Evolutionary conservation across 306 rosid species (phyloP), one percentile per base, ranked within the genome.

Genomic region (Ammopiptanthus mongolicus): DNA sequence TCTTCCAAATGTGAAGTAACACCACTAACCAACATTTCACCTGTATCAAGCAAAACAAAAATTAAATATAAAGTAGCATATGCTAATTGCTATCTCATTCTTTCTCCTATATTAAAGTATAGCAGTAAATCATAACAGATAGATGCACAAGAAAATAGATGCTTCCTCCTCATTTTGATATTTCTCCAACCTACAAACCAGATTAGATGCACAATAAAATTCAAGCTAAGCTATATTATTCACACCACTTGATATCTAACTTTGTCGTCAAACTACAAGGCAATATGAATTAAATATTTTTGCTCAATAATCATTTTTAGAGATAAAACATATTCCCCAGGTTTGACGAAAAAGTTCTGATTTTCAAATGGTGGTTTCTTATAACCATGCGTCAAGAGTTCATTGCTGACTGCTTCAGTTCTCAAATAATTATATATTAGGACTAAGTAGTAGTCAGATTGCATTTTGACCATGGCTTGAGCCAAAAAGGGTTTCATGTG

Each of bases 101-200:
- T n/a, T n/a, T n/a, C n/a, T n/a, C n/a, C n/a, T n/a, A n/a, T n/a
- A n/a, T n/a, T n/a, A n/a, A n/a, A n/a, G n/a, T n/a, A n/a, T n/a
- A n/a, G n/a, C n/a, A n/a, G n/a, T n/a, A n/a, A n/a, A n/a, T n/a
- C n/a, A n/a, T n/a, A n/a, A n/a, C n/a, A n/a, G n/a, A n/a, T n/a
- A n/a, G n/a, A n/a, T n/a, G n/a, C n/a, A n/a, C n/a, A n/a, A n/a
- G n/a, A n/a, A n/a, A n/a, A n/a, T n/a, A n/a, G n/a, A n/a, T 65
- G 99, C 99, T 88, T 89, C 98, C 86, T 92, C 99, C 83, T 96
- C 99, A 74, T 81, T 92, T 82, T 96, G 99, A 82, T 92, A 96
- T 85, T 84, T 90, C 88, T 90, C 97, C 99, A 98, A 96, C 77
- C 99, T 96, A 80, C 52, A 83, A 77, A 51, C 74, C 86, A 80